Evolutionary conservation across 768 basidiomycete genomes (phyloP), one percentile per base, ranked within the genome.

Genomic region (Kwoniella botswanensis): DNA sequence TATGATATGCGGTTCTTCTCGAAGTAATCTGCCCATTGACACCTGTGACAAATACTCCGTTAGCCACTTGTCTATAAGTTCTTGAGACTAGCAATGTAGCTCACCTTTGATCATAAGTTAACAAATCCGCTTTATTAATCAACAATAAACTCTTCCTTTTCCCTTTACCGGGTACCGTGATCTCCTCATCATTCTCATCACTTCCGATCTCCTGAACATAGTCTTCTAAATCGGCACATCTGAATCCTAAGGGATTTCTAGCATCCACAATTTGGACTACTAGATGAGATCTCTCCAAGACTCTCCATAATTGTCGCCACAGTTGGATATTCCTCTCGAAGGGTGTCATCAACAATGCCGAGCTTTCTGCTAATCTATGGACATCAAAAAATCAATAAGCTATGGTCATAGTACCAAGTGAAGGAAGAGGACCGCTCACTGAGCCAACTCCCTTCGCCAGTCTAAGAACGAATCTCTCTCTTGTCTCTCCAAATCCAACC

Each of bases 311-410:
- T 79, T 99, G 97, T 54, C 97, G 88, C 97, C 97, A 98, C 22
- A 99, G 94, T 86, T 98, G 95, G 41, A 99, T 85, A 79, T 99
- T 99, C 62, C 97, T 91, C 82, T 99, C 97, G 77, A 98, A 99
- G 0, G 97, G 97, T 0, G 97, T 99, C 5, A 99, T 85, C 17
- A 99, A 88, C 35, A 98, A 88, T 52, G 89, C 88, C 67, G 96
- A 91, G 71, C 88, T 86, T 77, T 97, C 94, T 80, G 96, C 93
- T 13, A 98, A 86, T 68, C 94, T 97, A 68, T 56, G 29, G 24
- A n/a, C 21, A 15, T 53, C 22, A 2, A 46, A 56, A 2, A 65
- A 13, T 35, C 9, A 17, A 35, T 26, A 12, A 46, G 22, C 9
- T 22, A 24, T 54, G 11, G 10, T 15, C 63, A 26, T 12, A 52